These are phyloP conservation scores for Candida dendrica DNA, from an alignment of 805 yeast genomes.

Conservation along the genomic window DNA sequence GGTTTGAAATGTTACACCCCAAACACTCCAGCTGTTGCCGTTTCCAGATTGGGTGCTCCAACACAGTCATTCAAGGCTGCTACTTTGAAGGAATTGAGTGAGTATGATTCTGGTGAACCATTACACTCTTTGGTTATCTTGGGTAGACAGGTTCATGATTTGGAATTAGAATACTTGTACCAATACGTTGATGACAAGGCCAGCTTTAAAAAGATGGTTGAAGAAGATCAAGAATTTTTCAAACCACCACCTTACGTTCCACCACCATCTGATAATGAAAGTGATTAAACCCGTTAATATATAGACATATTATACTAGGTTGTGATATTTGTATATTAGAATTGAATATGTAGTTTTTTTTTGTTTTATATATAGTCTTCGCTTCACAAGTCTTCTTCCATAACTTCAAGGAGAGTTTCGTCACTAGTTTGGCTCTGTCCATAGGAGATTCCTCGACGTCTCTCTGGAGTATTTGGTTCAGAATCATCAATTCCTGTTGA, in stretches of 20 bases:
- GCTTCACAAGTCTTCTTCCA: neutral
- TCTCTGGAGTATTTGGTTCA: neutral
- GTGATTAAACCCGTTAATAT: neutral
- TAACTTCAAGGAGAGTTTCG: neutral
- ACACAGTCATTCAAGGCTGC: conserved; percentile 78
- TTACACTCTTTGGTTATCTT: conserved; percentile 84
- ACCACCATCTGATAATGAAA: conserved; percentile 29
- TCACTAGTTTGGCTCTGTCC: neutral
- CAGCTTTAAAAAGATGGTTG: conserved; percentile 36
- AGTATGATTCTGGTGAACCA: conserved; percentile 91
- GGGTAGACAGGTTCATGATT: conserved; percentile 91
- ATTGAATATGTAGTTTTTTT: too few relatives aligned
- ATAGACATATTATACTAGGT: too few relatives aligned
- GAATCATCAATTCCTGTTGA: neutral
- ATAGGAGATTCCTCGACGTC: too few relatives aligned
- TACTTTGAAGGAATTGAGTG: conserved; percentile 66
- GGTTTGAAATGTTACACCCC: conserved; percentile 74
- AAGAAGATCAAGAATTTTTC: conserved; percentile 58
- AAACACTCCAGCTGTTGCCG: conserved; percentile 88
- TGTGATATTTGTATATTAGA: too few relatives aligned
- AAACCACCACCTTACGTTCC: conserved; percentile 68
- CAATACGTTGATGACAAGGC: conserved; percentile 64
- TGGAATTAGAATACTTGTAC: conserved; percentile 78
- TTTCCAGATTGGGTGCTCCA: conserved; percentile 87
- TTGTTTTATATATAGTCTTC: too few relatives aligned